A percentile compares a stretch with the other conserved stretches of the same genome.
phyloP scores from a whole-genome alignment of 345 rosid species.

The Isatis tinctoria region DNA sequence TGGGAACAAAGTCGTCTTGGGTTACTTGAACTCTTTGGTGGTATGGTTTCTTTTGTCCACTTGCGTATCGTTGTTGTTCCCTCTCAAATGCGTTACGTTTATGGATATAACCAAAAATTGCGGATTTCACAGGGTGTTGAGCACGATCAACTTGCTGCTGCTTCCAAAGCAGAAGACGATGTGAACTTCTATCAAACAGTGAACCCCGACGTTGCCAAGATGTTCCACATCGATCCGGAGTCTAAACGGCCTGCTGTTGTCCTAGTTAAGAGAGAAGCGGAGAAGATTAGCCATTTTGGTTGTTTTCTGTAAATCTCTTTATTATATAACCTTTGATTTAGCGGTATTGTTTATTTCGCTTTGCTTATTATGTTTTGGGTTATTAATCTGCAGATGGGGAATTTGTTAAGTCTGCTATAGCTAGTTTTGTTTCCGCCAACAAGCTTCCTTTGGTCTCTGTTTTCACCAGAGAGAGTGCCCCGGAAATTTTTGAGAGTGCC shows the following conservation, averaged over 20 bases:
- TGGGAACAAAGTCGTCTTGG: conserved; percentile 75
- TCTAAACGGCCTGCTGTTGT: conserved; percentile 79
- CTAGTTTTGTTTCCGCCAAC: conserved; percentile 66
- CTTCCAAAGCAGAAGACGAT: conserved; percentile 88
- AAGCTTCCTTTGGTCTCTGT: conserved; percentile 84
- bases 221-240: conserved; percentile 78
- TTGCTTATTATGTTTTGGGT: conserved; percentile 6
- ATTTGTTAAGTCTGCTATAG: conserved; percentile 68
- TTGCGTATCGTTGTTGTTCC: neutral
- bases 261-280: conserved; percentile 78
- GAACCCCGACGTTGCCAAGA: conserved; percentile 84
- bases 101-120: neutral
- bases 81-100: neutral
- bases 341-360: conserved; percentile 9
- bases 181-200: conserved; percentile 88
- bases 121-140: conserved; percentile 55
- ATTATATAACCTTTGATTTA: neutral
- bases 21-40: conserved; percentile 83
- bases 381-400: conserved; percentile 63
- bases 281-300: conserved; percentile 79
- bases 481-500: conserved; percentile 74
- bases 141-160: conserved; percentile 78
- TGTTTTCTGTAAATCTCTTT: conserved; percentile 34
- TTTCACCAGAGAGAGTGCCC: conserved; percentile 78
- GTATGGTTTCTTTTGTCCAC: conserved; percentile 36